phyloP scores from a whole-genome alignment of 352 stramenopile genomes.

The Peronospora belbahrii region DNA sequence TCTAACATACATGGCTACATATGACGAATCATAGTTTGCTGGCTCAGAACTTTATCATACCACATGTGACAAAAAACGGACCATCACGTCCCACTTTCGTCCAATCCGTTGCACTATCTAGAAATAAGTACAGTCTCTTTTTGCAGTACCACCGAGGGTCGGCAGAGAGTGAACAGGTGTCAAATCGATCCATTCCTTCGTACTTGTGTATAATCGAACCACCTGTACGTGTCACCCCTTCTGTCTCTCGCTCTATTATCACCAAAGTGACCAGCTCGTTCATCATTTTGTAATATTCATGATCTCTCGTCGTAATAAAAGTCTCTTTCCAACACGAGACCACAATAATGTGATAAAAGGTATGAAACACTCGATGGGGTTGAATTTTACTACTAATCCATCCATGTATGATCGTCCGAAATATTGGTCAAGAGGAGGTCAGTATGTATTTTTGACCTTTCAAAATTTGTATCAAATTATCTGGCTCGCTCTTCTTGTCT shows the following conservation, averaged over 20 bases:
- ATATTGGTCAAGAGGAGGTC: constrained; percentile 27
- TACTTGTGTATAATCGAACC: too few relatives aligned
- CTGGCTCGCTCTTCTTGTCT: constrained; percentile 59
- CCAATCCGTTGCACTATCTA: constrained; percentile 4
- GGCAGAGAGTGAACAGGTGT: too few relatives aligned
- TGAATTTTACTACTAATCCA: constrained; percentile 19
- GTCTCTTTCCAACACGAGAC: constrained; percentile 28
- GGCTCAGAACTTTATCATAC: too few relatives aligned
- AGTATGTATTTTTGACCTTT: constrained; percentile 22
- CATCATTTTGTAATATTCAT: constrained; percentile 29
- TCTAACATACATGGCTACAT: too few relatives aligned
- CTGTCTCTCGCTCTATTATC: too few relatives aligned
- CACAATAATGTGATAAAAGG: constrained; percentile 14
- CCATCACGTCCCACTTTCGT: background rate
- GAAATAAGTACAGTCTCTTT: too few relatives aligned
- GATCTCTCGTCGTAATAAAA: constrained; percentile 54
- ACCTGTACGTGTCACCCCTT: too few relatives aligned
- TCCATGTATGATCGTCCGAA: constrained; percentile 18
- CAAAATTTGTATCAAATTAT: constrained; percentile 48
- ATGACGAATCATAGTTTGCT: too few relatives aligned
- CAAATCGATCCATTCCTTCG: too few relatives aligned
- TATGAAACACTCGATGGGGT: constrained; percentile 11
- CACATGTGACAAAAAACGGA: too few relatives aligned
- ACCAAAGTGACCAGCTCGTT: too few relatives aligned
- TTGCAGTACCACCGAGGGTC: too few relatives aligned